Evolutionary conservation across 805 yeast genomes (phyloP), one percentile per base, ranked within the genome.

Genomic region (Cyberlindnera euphorbiiphila): DNA sequence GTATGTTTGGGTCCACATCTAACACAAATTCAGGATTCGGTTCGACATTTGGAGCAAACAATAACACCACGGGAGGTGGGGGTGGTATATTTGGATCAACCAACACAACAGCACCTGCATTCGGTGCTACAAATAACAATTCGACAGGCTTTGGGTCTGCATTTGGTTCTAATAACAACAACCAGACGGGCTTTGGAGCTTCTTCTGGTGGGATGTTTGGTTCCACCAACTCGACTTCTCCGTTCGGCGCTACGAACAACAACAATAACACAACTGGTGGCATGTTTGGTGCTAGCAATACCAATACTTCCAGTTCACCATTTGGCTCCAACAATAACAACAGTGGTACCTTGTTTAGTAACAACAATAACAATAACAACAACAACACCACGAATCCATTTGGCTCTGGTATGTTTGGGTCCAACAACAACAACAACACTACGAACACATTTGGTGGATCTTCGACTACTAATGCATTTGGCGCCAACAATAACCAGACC

Each of bases 11-110:
- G 18, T 14, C 43, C 14, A 20, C 39, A 36, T 35, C 27, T 8
- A 25, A 13, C 9, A 51, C 29, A 43, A 42, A 29, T 8, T 51
- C 54, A 8, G 64, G 68, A 3, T 65, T 65, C 41, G 69, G 69
- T 12, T 45, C 41, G 33, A 55, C 49, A 10, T 31, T 31, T 16
- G 34, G 34, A 22, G 14, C 25, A 31, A 36, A 17, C 29, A 37
- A 24, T 29, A 19, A 17, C 16, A 18, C n/a, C 18, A 11, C 40
- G 13, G 36, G 29, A 11, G 29, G 37, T 16, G 9, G 37, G 13
- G 36, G 29, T 14, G 29, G 37, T 4, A 17, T 28, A 25, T 40
- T 40, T 25, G 41, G 41, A 19, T 26, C 41, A 10, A 23, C 32
- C 20, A 23, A 23, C 21, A 29, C 17, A 18, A 29, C 35, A 8